Base-by-base conservation (phyloP, 2,329 filamentous ascomycete species). In the Hypomyces perniciosus region DNA sequence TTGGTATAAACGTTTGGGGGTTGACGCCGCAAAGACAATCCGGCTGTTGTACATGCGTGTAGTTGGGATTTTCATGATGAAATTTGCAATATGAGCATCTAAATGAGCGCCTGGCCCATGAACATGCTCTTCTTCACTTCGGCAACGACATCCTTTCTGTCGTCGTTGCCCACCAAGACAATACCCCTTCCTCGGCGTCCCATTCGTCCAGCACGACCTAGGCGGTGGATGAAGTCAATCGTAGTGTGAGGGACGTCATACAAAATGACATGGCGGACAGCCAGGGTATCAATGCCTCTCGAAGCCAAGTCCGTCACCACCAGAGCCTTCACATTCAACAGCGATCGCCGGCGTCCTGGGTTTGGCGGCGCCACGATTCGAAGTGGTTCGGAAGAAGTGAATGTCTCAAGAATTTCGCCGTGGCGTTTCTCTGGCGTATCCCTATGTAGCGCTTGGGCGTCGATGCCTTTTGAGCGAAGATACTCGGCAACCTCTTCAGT, bases 171-270 rank as follows among this genome's bases (percentile, higher is more conserved):
- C 2, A 96, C 88, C 34, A 99, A 73, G 29, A 97, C 91, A 57
- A 97, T 84, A 20, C 90, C 93, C 50, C 91, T 79, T 12, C 93
- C 93, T 65, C 93, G 80, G 55, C 90, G 81, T 3, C 90, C 90
- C 90, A 97, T 97, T 33, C 93, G 81, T 0, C 93, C 93, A 1
- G 93, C 90, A 51, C 93, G 81, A 12, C 93, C 93, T 4, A 97
- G 81, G 12, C 95, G 86, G 69, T 99, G 95, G 62, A 99, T 96
- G 62, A 99, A 99, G 68, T 99, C 95, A 54, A 99, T 95, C 0
- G 90, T 95, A 0, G 89, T 95, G 65, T 97, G 92, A 4, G 93
- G 93, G n/a, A 99, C 92, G 65, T 99, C 90, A 68, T 96, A 97
- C 28, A 99, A 72, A 49, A 99, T 85, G 47, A 99, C 93, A 59